Evolutionary conservation across 225 moss, liverwort and hornwort species (phyloP).

Genomic region (Neckera pumila): DNA sequence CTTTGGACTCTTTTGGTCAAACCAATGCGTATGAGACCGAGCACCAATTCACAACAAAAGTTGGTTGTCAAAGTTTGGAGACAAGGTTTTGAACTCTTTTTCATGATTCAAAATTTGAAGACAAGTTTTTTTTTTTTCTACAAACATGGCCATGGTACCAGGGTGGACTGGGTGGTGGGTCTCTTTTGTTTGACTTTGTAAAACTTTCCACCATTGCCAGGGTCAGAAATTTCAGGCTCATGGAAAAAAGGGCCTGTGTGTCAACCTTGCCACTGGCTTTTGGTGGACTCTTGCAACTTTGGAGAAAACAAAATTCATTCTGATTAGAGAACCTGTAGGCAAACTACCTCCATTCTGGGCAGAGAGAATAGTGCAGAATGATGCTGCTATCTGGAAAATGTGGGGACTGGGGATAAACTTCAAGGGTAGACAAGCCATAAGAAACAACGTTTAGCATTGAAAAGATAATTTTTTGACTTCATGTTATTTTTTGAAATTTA

Average conservation of each 20-base stretch:
- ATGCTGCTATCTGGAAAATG: neutral
- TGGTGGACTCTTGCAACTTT: neutral
- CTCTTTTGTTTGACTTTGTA: neutral
- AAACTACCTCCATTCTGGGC: neutral
- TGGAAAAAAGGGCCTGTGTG: neutral
- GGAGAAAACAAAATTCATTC: neutral
- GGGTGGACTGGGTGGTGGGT: neutral
- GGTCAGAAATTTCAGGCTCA: conserved; percentile 1
- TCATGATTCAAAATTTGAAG: neutral
- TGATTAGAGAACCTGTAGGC: neutral
- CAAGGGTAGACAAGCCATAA: neutral
- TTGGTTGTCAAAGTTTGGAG: neutral
- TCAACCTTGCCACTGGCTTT: neutral
- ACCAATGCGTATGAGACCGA: neutral
- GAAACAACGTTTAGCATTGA: accelerated
- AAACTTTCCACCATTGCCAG: neutral
- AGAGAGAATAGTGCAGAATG: neutral
- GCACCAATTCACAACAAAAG: neutral
- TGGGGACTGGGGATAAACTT: neutral
- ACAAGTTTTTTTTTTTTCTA: neutral
- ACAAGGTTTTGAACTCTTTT: neutral
- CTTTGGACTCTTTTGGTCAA: neutral
- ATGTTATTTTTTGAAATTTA: neutral
- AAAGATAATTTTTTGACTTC: neutral
- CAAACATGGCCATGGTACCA: neutral